These are phyloP conservation scores for Polytrichum formosum DNA, from an alignment of 225 moss, liverwort and hornwort species.

Conservation along the genomic window DNA sequence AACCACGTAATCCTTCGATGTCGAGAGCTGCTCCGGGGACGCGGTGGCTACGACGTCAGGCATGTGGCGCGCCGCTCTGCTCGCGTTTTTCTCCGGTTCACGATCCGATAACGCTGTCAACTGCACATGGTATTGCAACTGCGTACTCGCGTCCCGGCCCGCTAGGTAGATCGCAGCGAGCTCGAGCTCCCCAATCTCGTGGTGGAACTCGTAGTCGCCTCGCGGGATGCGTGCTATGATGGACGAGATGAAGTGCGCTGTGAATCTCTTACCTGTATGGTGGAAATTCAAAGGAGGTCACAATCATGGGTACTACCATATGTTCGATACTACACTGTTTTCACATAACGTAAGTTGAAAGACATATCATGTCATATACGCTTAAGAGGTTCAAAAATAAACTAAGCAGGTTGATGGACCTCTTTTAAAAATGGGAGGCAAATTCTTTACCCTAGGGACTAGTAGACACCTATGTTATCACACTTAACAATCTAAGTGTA, in stretches of 20 bases:
- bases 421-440: too few species aligned
- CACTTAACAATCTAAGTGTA: too few species aligned
- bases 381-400: too few species aligned
- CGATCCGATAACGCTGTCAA: conserved; percentile 16
- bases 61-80: conserved; percentile 18
- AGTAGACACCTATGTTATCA: too few species aligned
- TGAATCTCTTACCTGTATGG: conserved; percentile 15
- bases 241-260: conserved; percentile 23
- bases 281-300: too few species aligned
- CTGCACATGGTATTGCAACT: conserved; percentile 21
- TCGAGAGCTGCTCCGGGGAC: conserved; percentile 11
- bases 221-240: conserved; percentile 19
- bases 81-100: not conserved
- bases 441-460: too few species aligned
- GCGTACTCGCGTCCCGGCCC: not conserved
- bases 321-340: too few species aligned
- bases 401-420: too few species aligned
- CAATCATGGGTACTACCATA: too few species aligned
- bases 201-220: not conserved
- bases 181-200: conserved; percentile 6
- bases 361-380: too few species aligned
- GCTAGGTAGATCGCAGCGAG: conserved; percentile 20
- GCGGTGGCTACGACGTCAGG: conserved; percentile 25
- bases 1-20: conserved; percentile 10
- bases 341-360: too few species aligned